Evolutionary conservation across 2,329 filamentous ascomycete species (phyloP).

Genomic region (Cercospora nicotianae): DNA sequence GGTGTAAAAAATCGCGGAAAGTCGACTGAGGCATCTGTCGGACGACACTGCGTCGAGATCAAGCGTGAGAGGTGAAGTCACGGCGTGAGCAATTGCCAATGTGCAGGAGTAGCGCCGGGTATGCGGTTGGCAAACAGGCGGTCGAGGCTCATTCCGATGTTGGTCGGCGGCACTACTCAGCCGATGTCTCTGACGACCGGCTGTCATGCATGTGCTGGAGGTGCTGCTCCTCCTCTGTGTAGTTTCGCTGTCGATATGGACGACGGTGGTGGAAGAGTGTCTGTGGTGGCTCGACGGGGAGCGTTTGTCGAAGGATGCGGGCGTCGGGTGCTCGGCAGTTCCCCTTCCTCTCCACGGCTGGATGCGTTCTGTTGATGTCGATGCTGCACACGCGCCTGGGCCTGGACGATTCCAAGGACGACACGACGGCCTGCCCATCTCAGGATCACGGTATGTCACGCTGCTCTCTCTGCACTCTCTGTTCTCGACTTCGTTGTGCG

Average conservation of each 20-base stretch:
- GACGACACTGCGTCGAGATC: background rate
- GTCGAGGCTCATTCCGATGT: conserved; percentile 6
- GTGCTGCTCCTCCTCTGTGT: background rate
- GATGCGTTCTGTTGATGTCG: background rate
- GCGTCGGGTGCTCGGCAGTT: background rate
- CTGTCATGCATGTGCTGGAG: background rate
- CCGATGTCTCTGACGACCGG: background rate
- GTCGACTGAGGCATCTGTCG: background rate
- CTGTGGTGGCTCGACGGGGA: too few species aligned
- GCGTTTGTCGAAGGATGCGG: conserved; percentile 1
- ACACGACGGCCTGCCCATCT: background rate
- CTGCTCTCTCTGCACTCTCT: background rate
- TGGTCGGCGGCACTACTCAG: conserved; percentile 6
- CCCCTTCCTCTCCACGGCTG: background rate
- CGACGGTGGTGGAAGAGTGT: too few species aligned
- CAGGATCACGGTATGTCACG: background rate
- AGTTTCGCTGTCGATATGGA: background rate
- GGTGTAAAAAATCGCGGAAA: background rate
- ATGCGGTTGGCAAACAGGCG: background rate
- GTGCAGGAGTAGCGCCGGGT: conserved; percentile 1
- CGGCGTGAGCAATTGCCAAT: background rate
- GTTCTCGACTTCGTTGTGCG: background rate
- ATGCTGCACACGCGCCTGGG: background rate
- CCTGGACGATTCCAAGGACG: background rate
- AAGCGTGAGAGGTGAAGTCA: background rate